These are phyloP conservation scores for Xylaria sp. DNA, from an alignment of 2,329 filamentous ascomycete species.

Conservation along the genomic window DNA sequence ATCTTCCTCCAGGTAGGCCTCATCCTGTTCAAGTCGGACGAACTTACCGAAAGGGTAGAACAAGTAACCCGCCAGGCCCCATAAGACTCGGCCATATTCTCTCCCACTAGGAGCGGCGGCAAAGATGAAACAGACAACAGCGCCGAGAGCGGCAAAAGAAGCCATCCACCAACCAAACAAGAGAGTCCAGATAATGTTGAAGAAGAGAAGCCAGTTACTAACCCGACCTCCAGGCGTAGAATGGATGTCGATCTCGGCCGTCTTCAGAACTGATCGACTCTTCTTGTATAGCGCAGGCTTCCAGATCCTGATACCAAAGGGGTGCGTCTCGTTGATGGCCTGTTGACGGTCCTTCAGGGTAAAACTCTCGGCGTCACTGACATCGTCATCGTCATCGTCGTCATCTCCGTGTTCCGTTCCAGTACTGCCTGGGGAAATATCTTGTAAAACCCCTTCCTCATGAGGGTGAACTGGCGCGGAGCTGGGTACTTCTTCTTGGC, in stretches of 20 bases:
- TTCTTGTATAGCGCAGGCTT: slow-evolving; percentile 99
- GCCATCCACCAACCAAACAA: slow-evolving; percentile 97
- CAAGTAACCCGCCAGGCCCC: slow-evolving; percentile 77
- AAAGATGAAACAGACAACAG: slow-evolving; percentile 72
- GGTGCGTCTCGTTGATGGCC: slow-evolving; percentile 97
- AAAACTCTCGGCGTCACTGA: slow-evolving; percentile 95
- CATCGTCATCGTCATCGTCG: slow-evolving; percentile 53
- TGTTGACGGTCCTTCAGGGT: slow-evolving; percentile 94
- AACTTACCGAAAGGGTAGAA: slow-evolving; percentile 98
- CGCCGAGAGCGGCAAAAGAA: slow-evolving; percentile 66
- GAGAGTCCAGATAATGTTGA: slow-evolving; percentile 86
- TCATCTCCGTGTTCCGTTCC: slow-evolving; percentile 50
- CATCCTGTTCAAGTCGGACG: slow-evolving; percentile 87
- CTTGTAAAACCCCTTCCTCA: slow-evolving; percentile 32
- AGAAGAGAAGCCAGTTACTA: slow-evolving; percentile 75
- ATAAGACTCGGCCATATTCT: slow-evolving; percentile 80
- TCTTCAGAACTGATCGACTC: slow-evolving; percentile 90
- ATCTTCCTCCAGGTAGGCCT: slow-evolving; percentile 90
- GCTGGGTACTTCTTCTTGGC: slow-evolving; percentile 31
- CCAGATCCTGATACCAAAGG: slow-evolving; percentile 98
- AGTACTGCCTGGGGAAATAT: slow-evolving; percentile 14
- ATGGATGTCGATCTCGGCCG: slow-evolving; percentile 93
- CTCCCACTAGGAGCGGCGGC: slow-evolving; percentile 72
- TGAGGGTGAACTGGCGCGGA: slow-evolving; percentile 31
- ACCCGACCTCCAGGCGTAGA: slow-evolving; percentile 86